phyloP scores from a whole-genome alignment of 257 asterid genomes.

The Solanum chaucha region DNA sequence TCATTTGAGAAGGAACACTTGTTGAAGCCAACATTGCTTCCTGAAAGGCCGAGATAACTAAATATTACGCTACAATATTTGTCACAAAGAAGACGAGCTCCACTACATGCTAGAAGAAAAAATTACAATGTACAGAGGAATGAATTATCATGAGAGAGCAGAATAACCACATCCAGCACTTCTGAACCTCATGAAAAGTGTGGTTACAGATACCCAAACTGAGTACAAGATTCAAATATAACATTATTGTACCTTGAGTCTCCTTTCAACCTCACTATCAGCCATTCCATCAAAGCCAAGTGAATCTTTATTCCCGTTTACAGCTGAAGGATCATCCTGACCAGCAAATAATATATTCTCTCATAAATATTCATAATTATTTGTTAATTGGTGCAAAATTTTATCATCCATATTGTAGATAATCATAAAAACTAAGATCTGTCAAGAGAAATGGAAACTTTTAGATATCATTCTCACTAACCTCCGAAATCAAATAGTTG shows the following conservation, averaged over 20 bases:
- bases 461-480: slow-evolving; percentile 11
- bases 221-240: slow-evolving; percentile 2
- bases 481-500: slow-evolving; percentile 80
- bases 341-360: slow-evolving; percentile 10
- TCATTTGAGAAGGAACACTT: slow-evolving; percentile 30
- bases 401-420: neutral
- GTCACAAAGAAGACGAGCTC: neutral
- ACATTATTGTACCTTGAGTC: slow-evolving; percentile 61
- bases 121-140: neutral
- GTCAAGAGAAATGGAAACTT: neutral
- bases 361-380: neutral
- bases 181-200: neutral
- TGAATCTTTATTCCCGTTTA: slow-evolving; percentile 61
- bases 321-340: slow-evolving; percentile 70
- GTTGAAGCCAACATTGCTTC: slow-evolving; percentile 70
- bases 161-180: neutral
- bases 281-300: slow-evolving; percentile 81
- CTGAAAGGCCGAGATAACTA: slow-evolving; percentile 25
- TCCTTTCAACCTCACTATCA: slow-evolving; percentile 82
- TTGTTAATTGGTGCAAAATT: neutral
- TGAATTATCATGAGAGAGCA: neutral
- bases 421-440: neutral
- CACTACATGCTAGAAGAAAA: neutral
- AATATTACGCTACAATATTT: neutral
- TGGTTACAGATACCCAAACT: neutral